Evolutionary conservation across 2,329 filamentous ascomycete genomes (phyloP).

Genomic region (Xylariaceae sp.): DNA sequence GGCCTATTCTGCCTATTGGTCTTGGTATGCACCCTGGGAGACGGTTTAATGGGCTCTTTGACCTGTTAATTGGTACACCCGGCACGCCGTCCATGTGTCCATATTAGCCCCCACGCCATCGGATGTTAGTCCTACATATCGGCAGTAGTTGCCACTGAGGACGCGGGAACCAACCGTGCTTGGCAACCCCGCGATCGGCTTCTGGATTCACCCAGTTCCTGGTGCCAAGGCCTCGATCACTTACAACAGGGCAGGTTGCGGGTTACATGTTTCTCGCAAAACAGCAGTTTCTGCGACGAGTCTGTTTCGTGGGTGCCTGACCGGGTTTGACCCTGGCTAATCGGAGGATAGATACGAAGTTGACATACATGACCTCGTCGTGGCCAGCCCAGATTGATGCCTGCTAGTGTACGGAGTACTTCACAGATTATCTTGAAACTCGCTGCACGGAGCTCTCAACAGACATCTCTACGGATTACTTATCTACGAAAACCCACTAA

Average conservation of each 20-base stretch:
- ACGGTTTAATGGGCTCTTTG: neutral
- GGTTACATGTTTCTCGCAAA: no score
- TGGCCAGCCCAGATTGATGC: no score
- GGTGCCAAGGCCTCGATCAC: neutral
- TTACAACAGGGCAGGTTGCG: neutral
- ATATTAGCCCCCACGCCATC: neutral
- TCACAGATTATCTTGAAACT: no score
- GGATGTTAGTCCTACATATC: neutral
- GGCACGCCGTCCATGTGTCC: neutral
- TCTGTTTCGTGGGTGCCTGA: no score
- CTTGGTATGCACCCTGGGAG: neutral
- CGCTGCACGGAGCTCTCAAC: no score
- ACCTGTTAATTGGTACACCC: neutral
- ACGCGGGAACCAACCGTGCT: slow-evolving; percentile 1
- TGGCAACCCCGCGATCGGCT: slow-evolving; percentile 3
- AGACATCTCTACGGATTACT: no score
- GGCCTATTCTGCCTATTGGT: neutral
- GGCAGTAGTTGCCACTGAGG: neutral
- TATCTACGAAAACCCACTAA: neutral
- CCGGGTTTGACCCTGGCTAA: no score
- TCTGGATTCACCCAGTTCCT: neutral
- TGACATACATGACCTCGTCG: no score
- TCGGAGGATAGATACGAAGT: no score
- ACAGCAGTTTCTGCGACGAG: neutral
- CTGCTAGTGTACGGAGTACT: no score